phyloP scores from a whole-genome alignment of 2,329 filamentous ascomycete genomes.

The Dothistroma pini region DNA sequence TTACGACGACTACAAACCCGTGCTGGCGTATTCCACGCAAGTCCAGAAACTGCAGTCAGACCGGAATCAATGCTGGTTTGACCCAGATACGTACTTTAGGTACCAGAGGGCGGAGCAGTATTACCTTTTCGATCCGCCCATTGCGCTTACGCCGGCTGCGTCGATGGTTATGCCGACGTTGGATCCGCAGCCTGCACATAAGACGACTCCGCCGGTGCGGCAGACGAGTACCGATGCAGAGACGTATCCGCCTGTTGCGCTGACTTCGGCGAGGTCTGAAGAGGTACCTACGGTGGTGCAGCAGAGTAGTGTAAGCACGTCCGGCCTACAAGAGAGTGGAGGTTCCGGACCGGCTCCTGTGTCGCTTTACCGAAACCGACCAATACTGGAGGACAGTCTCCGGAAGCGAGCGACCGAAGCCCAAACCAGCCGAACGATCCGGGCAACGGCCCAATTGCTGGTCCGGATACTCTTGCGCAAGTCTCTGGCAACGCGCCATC shows the following conservation, averaged over 20 bases:
- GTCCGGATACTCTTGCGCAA: not conserved
- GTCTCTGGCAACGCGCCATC: not conserved
- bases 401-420: not conserved
- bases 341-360: not conserved
- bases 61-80: slow-evolving; percentile 9
- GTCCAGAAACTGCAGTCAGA: slow-evolving; percentile 7
- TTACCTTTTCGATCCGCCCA: slow-evolving; percentile 11
- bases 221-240: not conserved
- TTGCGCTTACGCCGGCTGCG: slow-evolving; percentile 1
- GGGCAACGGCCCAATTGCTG: not conserved
- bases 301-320: not conserved
- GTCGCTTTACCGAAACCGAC: not conserved
- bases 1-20: slow-evolving; percentile 9
- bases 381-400: not conserved
- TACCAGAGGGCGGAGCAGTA: not conserved
- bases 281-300: not conserved
- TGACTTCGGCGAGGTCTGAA: too few relatives aligned
- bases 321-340: not conserved
- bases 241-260: too few relatives aligned
- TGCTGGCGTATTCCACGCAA: slow-evolving; percentile 3
- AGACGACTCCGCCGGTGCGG: not conserved
- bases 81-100: not conserved
- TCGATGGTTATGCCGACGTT: not conserved
- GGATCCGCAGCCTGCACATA: not conserved
- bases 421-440: not conserved